Base-by-base conservation (phyloP, 352 stramenopile species). In the Poterioochromonas sp. region DNA sequence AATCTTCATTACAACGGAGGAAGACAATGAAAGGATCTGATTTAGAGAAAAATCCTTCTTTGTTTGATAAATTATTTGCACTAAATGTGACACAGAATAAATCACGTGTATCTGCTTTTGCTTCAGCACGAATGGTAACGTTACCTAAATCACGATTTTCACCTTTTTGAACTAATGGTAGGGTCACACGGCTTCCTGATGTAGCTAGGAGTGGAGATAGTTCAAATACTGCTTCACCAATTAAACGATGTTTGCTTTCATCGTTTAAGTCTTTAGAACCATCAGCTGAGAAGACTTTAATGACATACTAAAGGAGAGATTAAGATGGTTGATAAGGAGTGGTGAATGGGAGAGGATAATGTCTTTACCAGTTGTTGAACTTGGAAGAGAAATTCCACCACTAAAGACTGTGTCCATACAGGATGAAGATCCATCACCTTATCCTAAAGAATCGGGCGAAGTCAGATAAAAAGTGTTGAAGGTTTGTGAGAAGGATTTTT, bases 11-110 rank as follows among this genome's bases (percentile, higher is more conserved):
- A 34, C 49, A 44, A 37, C 77, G 69, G n/a, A 65, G 83, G 15
- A 87, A 49, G 29, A 73, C 78, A 12, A 86, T 85, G 80, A 93
- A 94, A 8, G 89, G 89, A 77, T 94, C 88, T 34, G 87, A 91
- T 70, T 90, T 92, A 11, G 87, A 89, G 79, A 94, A 87, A 37
- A 91, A 89, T 62, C 87, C 86, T 80, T 93, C 86, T 76, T 92
- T 92, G 80, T 92, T 87, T 73, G 86, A 79, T 76, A 92, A 88
- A 53, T 85, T 87, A 49, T 82, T 87, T 22, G 90, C 82, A 32
- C 83, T 88, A 58, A 94, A 73, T 18, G 43, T 58, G n/a, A 83
- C 11, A 43, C 39, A 53, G 5, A 76, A 64, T 20, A 62, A 29
- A 29, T 76, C 69, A 5, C 69, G 18, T 5, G 35, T 65, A 29